These are phyloP conservation scores for Theileria equi DNA, from an alignment of 169 alveolate species.

Conservation along the genomic window DNA sequence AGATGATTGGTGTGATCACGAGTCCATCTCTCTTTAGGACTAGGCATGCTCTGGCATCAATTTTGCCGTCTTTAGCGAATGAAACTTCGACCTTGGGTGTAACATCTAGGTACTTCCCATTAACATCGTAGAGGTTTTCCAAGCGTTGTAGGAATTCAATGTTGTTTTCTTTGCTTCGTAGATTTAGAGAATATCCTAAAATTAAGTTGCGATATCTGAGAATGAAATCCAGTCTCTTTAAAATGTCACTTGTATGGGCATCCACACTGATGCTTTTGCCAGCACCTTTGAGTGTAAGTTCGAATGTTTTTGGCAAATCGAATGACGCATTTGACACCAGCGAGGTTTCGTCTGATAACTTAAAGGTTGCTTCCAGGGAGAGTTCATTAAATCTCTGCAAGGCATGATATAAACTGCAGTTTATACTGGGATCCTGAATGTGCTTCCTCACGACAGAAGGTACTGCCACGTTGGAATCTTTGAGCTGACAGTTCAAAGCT, in stretches of 20 bases:
- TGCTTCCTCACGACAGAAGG: background rate
- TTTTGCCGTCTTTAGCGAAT: slow-evolving; percentile 7
- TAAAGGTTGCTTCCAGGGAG: slow-evolving; percentile 4
- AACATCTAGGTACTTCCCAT: slow-evolving; percentile 32
- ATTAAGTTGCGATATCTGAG: slow-evolving; percentile 17
- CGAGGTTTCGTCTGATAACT: slow-evolving; percentile 17
- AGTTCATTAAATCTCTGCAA: background rate
- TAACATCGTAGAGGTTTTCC: slow-evolving; percentile 32
- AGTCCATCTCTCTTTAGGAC: slow-evolving; percentile 23
- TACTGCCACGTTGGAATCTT: background rate
- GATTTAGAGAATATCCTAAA: slow-evolving; percentile 12
- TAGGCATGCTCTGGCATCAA: slow-evolving; percentile 34
- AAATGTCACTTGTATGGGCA: background rate
- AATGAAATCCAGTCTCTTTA: slow-evolving; percentile 34
- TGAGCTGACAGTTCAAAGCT: background rate
- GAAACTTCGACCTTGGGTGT: slow-evolving; percentile 51
- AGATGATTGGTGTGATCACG: slow-evolving; percentile 43
- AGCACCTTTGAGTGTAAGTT: slow-evolving; percentile 8
- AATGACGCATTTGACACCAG: slow-evolving; percentile 11
- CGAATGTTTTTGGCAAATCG: slow-evolving; percentile 36
- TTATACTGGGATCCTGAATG: slow-evolving; percentile 1
- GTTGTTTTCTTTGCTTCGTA: slow-evolving; percentile 8
- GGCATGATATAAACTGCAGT: background rate
- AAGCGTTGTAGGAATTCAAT: slow-evolving; percentile 27
- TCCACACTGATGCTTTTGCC: too few species aligned